Evolutionary conservation across 768 basidiomycete genomes (phyloP).

Genomic region (Coprinellus aureogranulatus): DNA sequence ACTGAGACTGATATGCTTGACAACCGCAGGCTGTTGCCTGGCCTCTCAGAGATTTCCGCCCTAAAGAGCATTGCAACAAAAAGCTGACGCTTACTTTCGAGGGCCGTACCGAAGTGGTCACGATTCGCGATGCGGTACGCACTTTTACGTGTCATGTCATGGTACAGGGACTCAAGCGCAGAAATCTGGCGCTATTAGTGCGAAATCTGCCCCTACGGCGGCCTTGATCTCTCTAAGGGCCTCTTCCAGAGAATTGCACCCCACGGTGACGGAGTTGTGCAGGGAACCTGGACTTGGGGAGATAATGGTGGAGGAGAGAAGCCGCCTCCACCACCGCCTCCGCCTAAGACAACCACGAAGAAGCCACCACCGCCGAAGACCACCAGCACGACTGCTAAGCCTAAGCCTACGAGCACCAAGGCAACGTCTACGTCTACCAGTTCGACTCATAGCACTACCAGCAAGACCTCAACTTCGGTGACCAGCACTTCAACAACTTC

Average conservation of each 20-base stretch:
- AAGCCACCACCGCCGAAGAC: background rate
- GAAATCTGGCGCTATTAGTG: background rate
- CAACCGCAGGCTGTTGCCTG: background rate
- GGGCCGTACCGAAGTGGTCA: background rate
- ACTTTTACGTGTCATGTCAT: background rate
- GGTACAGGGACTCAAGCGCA: too few relatives aligned
- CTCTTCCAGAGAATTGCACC: conserved; percentile 1
- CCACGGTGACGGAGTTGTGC: conserved; percentile 1
- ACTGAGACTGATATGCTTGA: background rate
- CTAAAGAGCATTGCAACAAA: background rate
- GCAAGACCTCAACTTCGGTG: background rate
- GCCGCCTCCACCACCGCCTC: background rate
- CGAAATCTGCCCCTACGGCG: background rate
- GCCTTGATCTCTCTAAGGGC: conserved; percentile 3
- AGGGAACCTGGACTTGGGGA: background rate
- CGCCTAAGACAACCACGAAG: background rate
- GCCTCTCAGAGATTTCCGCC: background rate
- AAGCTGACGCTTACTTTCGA: background rate
- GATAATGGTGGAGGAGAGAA: background rate
- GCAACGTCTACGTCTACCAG: background rate
- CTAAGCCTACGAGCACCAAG: background rate
- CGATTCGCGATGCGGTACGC: background rate
- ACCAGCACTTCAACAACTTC: too few relatives aligned
- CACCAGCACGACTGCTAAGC: background rate
- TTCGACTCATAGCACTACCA: background rate